Evolutionary conservation across 163 green algal genomes (phyloP).

Genomic region (Trebouxia gelatinosa): DNA sequence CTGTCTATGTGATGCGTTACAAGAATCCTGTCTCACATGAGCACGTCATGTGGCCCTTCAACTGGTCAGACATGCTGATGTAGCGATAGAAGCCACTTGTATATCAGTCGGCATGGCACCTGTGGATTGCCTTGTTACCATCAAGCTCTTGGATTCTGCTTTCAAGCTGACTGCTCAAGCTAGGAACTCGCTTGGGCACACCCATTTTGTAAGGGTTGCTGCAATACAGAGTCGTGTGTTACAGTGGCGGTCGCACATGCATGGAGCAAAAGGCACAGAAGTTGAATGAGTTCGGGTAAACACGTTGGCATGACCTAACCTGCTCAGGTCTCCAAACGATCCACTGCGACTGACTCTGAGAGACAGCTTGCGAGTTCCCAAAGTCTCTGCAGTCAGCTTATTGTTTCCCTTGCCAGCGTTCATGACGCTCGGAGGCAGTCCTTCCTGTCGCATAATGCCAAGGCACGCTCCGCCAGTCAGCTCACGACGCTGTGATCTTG

Average conservation of each 20-base stretch:
- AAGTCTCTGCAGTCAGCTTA: not conserved
- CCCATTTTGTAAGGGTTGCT: slow-evolving; percentile 35
- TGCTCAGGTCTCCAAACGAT: slow-evolving; percentile 2
- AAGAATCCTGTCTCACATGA: not conserved
- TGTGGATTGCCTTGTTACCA: slow-evolving; percentile 77
- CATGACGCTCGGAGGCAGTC: no score
- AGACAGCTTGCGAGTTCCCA: not conserved
- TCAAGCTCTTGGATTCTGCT: slow-evolving; percentile 54
- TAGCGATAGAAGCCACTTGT: no score
- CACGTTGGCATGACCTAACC: not conserved
- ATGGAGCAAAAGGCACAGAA: not conserved
- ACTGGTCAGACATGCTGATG: not conserved
- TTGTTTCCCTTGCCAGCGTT: no score
- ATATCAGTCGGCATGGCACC: slow-evolving; percentile 37
- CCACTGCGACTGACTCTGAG: slow-evolving; percentile 1
- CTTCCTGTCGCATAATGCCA: no score
- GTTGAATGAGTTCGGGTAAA: not conserved
- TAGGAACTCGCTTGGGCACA: slow-evolving; percentile 59
- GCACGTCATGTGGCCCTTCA: not conserved
- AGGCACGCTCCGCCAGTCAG: no score
- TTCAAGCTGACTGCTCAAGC: slow-evolving; percentile 59
- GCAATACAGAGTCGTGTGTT: not conserved
- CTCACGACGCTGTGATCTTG: no score
- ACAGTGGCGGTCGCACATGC: no score
- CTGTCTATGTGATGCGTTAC: not conserved